Percentiles rank a stretch among this genome's conserved stretches.
phyloP scores from a whole-genome alignment of 2,329 filamentous ascomycete species.

The Aureobasidium sp. region DNA sequence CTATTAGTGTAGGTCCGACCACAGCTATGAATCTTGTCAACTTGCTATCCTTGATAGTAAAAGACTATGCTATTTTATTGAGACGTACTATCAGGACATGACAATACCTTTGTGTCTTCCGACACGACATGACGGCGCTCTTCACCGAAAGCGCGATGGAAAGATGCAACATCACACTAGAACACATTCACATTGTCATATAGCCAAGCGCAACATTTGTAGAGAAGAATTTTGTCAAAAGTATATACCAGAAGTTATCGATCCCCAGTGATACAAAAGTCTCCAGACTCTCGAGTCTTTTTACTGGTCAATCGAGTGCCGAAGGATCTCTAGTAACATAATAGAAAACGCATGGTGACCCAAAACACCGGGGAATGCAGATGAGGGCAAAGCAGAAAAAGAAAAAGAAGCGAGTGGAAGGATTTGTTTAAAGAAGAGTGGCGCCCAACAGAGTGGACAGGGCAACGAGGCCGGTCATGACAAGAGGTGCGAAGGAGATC shows the following conservation, averaged over 20 bases:
- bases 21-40: too few species aligned
- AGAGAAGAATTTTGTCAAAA: background rate
- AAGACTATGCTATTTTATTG: too few species aligned
- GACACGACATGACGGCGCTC: too few species aligned
- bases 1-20: too few species aligned
- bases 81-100: too few species aligned
- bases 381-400: background rate
- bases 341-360: background rate
- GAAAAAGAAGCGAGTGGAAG: background rate
- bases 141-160: too few species aligned
- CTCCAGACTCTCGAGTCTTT: background rate
- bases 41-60: too few species aligned
- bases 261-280: background rate
- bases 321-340: background rate
- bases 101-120: too few species aligned
- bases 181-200: background rate
- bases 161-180: background rate
- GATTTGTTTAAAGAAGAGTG: slow-evolving; percentile 31
- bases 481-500: slow-evolving; percentile 43
- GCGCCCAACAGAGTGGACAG: slow-evolving; percentile 50
- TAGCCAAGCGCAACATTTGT: background rate
- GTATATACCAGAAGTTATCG: background rate
- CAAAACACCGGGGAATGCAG: slow-evolving; percentile 7
- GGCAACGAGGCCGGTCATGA: slow-evolving; percentile 46
- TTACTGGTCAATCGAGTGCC: background rate